These are phyloP conservation scores for Mixia osmundae DNA, from an alignment of 1,284 basidiomycete genomes.

Conservation along the genomic window DNA sequence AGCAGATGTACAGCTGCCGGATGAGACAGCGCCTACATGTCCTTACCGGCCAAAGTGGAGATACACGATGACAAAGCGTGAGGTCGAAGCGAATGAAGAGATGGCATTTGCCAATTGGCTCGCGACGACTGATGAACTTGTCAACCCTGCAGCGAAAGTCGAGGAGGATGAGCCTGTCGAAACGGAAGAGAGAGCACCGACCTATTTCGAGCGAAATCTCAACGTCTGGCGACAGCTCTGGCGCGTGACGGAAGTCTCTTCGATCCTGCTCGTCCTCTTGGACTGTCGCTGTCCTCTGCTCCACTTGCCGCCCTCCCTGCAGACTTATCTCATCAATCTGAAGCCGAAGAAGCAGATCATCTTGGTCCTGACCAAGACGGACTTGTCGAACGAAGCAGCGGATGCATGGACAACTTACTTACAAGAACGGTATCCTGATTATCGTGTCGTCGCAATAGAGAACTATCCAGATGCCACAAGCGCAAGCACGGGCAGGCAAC, in stretches of 20 bases:
- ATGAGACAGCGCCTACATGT: too few species aligned
- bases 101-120: too few species aligned
- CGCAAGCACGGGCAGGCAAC: slow-evolving; percentile 19
- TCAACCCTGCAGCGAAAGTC: too few species aligned
- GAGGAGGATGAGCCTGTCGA: too few species aligned
- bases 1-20: too few species aligned
- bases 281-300: slow-evolving; percentile 54
- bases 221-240: slow-evolving; percentile 81
- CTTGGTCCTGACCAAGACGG: slow-evolving; percentile 60
- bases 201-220: slow-evolving; percentile 71
- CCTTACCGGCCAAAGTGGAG: too few species aligned
- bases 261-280: slow-evolving; percentile 10
- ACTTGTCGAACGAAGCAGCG: slow-evolving; percentile 39
- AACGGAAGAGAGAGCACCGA: too few species aligned
- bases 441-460: slow-evolving; percentile 25
- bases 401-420: slow-evolving; percentile 39
- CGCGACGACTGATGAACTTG: too few species aligned
- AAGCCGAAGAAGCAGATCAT: slow-evolving; percentile 35
- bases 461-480: slow-evolving; percentile 13
- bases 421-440: slow-evolving; percentile 27
- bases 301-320: slow-evolving; percentile 31
- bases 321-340: slow-evolving; percentile 26
- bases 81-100: too few species aligned
- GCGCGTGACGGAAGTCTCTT: slow-evolving; percentile 22
- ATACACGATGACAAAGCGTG: too few species aligned